These are phyloP conservation scores for Talaromyces pinophilus DNA, from an alignment of 2,329 filamentous ascomycete species.

Conservation along the genomic window DNA sequence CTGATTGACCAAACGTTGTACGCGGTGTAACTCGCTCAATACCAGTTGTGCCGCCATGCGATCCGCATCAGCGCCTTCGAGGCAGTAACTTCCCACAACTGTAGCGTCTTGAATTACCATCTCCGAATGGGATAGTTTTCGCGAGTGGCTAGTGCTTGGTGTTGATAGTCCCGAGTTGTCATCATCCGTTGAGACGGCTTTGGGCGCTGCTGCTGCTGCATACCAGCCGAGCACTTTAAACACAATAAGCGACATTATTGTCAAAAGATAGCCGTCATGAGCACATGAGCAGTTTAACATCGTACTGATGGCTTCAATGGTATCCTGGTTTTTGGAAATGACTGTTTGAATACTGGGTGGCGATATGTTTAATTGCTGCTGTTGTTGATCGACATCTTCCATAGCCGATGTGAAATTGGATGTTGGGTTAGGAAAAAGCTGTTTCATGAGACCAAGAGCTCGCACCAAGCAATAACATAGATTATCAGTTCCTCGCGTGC, in stretches of 20 bases:
- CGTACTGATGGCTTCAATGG: conserved; percentile 32
- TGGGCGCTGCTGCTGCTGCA: conserved; percentile 27
- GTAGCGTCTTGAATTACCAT: neutral
- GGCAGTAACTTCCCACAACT: conserved; percentile 21
- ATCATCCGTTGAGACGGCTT: neutral
- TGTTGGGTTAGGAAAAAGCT: neutral
- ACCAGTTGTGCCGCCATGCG: conserved; percentile 39
- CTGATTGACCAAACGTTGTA: conserved; percentile 35
- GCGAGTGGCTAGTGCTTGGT: neutral
- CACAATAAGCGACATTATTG: conserved; percentile 35
- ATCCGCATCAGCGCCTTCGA: conserved; percentile 28
- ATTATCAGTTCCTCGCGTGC: neutral
- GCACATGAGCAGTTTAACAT: conserved; percentile 40
- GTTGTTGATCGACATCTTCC: neutral
- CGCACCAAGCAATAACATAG: neutral
- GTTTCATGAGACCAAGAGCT: neutral
- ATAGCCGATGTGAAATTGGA: neutral
- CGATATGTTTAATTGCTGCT: neutral
- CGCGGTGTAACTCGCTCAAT: conserved; percentile 40
- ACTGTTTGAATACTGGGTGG: neutral
- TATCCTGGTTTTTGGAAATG: conserved; percentile 27
- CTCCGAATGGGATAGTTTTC: neutral
- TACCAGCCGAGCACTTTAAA: conserved; percentile 41
- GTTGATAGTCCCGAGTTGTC: conserved; percentile 7
- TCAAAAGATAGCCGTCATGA: conserved; percentile 37